Evolutionary conservation across 2,329 filamentous ascomycete genomes (phyloP), one percentile per base, ranked within the genome.

Genomic region (Apiospora malaysiana): DNA sequence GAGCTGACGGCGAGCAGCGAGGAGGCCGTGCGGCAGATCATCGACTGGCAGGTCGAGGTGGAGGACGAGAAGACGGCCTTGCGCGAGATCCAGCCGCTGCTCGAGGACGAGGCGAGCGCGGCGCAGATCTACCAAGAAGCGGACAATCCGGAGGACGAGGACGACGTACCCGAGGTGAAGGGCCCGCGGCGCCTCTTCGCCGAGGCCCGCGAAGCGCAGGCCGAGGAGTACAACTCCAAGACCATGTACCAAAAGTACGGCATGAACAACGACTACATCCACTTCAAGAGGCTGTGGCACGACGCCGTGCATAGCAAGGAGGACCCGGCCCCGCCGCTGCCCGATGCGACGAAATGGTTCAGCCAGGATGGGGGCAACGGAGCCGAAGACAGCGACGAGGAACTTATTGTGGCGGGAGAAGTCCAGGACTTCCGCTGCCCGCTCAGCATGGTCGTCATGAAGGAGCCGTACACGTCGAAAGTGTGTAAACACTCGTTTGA

Each of bases 401-500:
- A 95, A 56, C 84, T 95, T 32, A 87, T 91, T 1, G 87, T 95
- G 42, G 86, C 88, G 40, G 85, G 88, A 67, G 89, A 90, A 73
- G 87, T 86, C 5, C 85, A 90, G 69, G 92, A 89, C 78, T 88
- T 91, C 43, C 91, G 89, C 75, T 95, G 93, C 76, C 92, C 92
- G 0, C 79, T 95, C 25, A 92, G 92, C 0, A 83, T 94, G 74
- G 83, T 84, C 68, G 83, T 87, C 63, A 90, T 94, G 83, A 82
- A 84, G 56, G 86, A 93, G 69, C 93, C 93, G 0, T 90, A 89
- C 76, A 92, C 88, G 70, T 93, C 89, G 75, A 82, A 78, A 18
- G 88, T 88, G 74, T 95, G 93, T 83, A 90, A 88, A 70, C 93
- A 95, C 79, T 90, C 88, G 0, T 95, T 93, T 77, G 91, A 95